Base-by-base conservation (phyloP, 2,329 filamentous ascomycete species). In the Drechslerella dactyloides region DNA sequence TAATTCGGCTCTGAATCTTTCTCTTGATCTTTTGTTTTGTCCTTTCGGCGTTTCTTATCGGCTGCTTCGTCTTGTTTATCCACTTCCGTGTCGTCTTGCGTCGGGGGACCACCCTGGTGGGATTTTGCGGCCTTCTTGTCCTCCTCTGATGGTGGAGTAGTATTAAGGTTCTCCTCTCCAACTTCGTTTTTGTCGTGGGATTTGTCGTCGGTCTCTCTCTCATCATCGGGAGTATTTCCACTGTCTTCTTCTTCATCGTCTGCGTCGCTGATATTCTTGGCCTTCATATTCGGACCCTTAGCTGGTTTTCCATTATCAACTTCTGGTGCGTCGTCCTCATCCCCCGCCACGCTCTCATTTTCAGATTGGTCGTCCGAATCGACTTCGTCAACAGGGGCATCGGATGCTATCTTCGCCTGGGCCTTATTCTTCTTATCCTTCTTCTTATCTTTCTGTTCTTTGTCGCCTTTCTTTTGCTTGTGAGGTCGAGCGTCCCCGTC, bases 401-500 rank as follows among this genome's bases (percentile, higher is more conserved):
- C 21, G 13, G 35, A 24, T n/a, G 33, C 35, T 2, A 19, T 35
- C 15, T 42, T 23, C 13, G 23, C n/a, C 5, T 30, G 3, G 13
- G 27, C 21, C 11, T 17, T 51, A 27, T 57, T 44, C n/a, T 57
- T 57, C 8, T 57, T n/a, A 2, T 44, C 21, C 15, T 33, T 40
- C 13, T 35, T 23, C 37, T 40, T 40, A 27, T 40, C 33, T 11
- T 17, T 46, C 3, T 42, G 11, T 1, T 57, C 27, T 2, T 57
- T 24, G 10, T 35, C 33, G 19, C 42, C 37, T 21, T 42, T 42
- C 19, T 24, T 44, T 19, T 7, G 11, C 21, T 57, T 57, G 42
- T n/a, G n/a, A 24, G 54, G 54, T 35, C 54, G 64, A 23, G 62
- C 73, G 46, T 75, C 63, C 27, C 78, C 77, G 74, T 80, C 79